These are phyloP conservation scores for Boletus insuetus DNA, from an alignment of 768 basidiomycete genomes.

Conservation along the genomic window DNA sequence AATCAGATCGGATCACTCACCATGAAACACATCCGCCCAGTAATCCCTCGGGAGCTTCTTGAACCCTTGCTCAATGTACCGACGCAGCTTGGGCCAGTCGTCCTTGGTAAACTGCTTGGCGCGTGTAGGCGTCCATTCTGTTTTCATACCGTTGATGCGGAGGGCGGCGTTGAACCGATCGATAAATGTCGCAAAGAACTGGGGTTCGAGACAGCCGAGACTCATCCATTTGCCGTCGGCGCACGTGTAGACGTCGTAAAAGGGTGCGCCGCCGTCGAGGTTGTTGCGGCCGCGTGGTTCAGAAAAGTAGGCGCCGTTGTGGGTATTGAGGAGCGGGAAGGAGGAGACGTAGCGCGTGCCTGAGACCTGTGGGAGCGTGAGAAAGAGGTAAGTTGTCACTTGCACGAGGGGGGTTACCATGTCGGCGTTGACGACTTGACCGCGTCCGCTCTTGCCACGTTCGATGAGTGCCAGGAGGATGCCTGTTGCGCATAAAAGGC, in stretches of 20 bases:
- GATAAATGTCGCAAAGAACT: conserved; percentile 66
- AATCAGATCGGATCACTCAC: conserved; percentile 32
- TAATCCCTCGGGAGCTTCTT: conserved; percentile 55
- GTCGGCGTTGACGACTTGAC: conserved; percentile 72
- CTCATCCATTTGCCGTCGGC: conserved; percentile 74
- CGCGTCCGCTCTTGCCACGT: conserved; percentile 58
- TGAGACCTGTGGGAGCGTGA: conserved; percentile 53
- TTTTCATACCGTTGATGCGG: conserved; percentile 37
- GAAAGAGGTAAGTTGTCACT: not conserved
- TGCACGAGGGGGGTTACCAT: conserved; percentile 49
- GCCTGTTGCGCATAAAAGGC: conserved; percentile 66
- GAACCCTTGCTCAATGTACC: conserved; percentile 67
- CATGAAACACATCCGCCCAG: conserved; percentile 68
- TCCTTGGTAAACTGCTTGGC: conserved; percentile 43
- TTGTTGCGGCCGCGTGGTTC: conserved; percentile 52
- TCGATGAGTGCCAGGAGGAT: conserved; percentile 75
- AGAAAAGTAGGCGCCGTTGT: conserved; percentile 35
- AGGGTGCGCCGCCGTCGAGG: conserved; percentile 77
- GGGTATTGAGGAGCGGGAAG: conserved; percentile 57
- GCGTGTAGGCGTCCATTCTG: conserved; percentile 55
- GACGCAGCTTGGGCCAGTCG: conserved; percentile 55
- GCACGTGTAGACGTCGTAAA: conserved; percentile 73
- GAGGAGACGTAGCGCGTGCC: conserved; percentile 76
- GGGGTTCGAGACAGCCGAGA: conserved; percentile 72
- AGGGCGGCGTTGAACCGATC: conserved; percentile 50